Percentiles rank a stretch among this genome's conserved stretches.
Conservation (phyloP, 257 asterid genomes). For the Ajuga chamaepitys region DNA sequence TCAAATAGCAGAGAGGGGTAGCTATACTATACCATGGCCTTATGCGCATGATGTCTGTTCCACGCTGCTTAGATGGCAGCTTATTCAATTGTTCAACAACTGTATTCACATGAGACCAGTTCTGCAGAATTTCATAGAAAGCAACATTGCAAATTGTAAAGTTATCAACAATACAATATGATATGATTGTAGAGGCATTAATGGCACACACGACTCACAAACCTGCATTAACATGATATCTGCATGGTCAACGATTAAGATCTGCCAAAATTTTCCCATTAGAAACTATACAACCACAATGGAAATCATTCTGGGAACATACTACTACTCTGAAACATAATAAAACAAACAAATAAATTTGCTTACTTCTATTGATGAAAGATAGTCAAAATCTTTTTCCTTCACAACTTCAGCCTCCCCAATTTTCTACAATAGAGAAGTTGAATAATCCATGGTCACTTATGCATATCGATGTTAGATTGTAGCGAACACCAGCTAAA, state of each 20-base stretch:
- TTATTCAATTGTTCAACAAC: slow-evolving; percentile 66
- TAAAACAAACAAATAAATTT: not conserved
- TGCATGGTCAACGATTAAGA: slow-evolving; percentile 85
- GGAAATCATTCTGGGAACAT: not conserved
- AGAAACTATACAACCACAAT: slow-evolving; percentile 11
- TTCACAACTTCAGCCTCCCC: slow-evolving; percentile 69
- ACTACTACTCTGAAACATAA: not conserved
- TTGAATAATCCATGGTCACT: not conserved
- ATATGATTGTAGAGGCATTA: slow-evolving; percentile 3
- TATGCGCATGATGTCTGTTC: slow-evolving; percentile 91
- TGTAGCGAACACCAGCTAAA: not conserved
- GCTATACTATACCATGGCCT: slow-evolving; percentile 62
- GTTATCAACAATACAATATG: slow-evolving; percentile 11
- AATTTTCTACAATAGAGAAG: slow-evolving; percentile 60
- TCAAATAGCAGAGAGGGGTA: not conserved
- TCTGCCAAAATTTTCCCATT: slow-evolving; percentile 34
- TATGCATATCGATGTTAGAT: not conserved
- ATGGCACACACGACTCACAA: slow-evolving; percentile 9
- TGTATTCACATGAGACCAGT: slow-evolving; percentile 86
- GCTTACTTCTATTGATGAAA: slow-evolving; percentile 89
- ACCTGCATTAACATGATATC: slow-evolving; percentile 97
- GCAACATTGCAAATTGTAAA: not conserved
- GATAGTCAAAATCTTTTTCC: slow-evolving; percentile 92
- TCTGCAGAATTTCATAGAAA: slow-evolving; percentile 38
- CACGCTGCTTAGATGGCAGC: slow-evolving; percentile 79